A percentile compares a stretch with the other conserved stretches of the same genome.
These are phyloP conservation scores for Danielia reshetovae DNA, from an alignment of 805 yeast genomes.

Conservation along the genomic window DNA sequence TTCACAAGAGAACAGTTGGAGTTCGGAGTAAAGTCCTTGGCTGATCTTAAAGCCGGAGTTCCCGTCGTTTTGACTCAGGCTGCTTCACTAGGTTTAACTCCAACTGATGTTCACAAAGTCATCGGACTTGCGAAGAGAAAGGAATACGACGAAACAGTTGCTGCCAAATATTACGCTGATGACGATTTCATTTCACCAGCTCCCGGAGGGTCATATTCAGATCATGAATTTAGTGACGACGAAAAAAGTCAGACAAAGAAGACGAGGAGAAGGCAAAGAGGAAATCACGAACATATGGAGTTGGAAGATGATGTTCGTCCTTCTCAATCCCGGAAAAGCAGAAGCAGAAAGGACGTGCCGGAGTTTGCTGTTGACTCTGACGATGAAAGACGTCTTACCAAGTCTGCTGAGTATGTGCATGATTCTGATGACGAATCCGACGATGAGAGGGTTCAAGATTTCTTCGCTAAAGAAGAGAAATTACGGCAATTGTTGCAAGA, in stretches of 20 bases:
- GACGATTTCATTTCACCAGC: slow-evolving; percentile 26
- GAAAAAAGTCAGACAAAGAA: slow-evolving; percentile 4
- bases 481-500: slow-evolving; percentile 37
- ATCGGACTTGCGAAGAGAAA: slow-evolving; percentile 17
- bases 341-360: neutral
- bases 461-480: slow-evolving; percentile 53
- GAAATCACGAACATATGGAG: neutral
- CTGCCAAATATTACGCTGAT: slow-evolving; percentile 12
- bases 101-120: slow-evolving; percentile 5
- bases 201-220: no score
- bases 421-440: slow-evolving; percentile 66
- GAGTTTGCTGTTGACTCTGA: slow-evolving; percentile 12
- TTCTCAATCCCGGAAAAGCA: slow-evolving; percentile 3
- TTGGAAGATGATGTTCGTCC: slow-evolving; percentile 4
- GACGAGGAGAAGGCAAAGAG: neutral
- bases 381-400: slow-evolving; percentile 24
- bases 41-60: slow-evolving; percentile 8
- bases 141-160: slow-evolving; percentile 13
- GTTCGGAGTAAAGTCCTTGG: slow-evolving; percentile 11
- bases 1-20: slow-evolving; percentile 13
- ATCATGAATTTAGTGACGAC: slow-evolving; percentile 5
- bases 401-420: slow-evolving; percentile 52
- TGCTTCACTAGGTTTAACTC: slow-evolving; percentile 6
- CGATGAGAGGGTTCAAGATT: slow-evolving; percentile 47
- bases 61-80: slow-evolving; percentile 6